A percentile compares a stretch with the other conserved stretches of the same genome.
Evolutionary conservation across 78 protist genomes (phyloP).

Genomic region (Protostelium mycophagum): DNA sequence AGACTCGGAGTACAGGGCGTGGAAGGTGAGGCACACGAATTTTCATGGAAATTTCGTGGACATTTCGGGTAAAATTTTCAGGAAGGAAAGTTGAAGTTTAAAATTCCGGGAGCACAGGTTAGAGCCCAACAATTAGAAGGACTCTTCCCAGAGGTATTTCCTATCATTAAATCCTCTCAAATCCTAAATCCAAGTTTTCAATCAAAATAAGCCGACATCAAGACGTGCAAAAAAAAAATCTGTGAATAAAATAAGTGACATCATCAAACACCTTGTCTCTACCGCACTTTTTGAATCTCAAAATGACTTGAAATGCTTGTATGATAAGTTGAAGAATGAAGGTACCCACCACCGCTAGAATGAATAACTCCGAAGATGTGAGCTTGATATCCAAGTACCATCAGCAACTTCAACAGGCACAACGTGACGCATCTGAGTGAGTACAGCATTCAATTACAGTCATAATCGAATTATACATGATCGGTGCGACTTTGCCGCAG

Average conservation of each 20-base stretch:
- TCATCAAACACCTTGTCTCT: too few species aligned
- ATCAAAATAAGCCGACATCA: too few species aligned
- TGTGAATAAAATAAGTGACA: too few species aligned
- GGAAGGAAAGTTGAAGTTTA: background rate
- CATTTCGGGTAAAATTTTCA: background rate
- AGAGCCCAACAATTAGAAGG: background rate
- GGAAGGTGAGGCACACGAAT: background rate
- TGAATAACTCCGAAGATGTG: background rate
- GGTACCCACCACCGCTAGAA: too few species aligned
- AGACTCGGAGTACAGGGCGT: background rate
- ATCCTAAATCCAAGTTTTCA: too few species aligned
- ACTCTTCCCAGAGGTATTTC: background rate
- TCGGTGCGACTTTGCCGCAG: too few species aligned
- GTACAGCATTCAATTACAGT: background rate
- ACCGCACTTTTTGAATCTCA: too few species aligned
- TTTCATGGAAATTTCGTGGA: too few species aligned
- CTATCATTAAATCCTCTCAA: background rate
- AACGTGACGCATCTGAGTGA: background rate
- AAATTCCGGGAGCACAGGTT: background rate
- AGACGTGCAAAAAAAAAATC: too few species aligned
- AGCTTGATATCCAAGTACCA: background rate
- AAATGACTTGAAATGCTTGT: too few species aligned
- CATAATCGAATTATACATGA: too few species aligned
- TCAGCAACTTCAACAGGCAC: background rate
- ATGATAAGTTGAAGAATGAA: too few species aligned